Conservation (phyloP, 768 basidiomycete genomes). For the Hericium erinaceus region DNA sequence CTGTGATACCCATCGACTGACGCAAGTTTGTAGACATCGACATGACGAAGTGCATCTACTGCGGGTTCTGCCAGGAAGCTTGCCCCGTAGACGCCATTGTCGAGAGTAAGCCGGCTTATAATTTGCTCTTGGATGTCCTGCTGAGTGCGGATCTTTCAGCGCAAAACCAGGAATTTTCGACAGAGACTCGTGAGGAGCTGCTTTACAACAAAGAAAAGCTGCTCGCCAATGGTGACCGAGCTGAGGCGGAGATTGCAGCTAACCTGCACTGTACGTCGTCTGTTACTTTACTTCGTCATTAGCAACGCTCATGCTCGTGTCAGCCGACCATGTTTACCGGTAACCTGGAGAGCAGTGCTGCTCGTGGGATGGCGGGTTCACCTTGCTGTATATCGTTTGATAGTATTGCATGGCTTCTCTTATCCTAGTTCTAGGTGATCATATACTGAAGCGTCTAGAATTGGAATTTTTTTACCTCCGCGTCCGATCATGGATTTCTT, state of each 20-base stretch:
- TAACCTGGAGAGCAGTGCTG: constrained; percentile 25
- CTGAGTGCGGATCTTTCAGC: constrained; percentile 35
- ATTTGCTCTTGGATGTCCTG: too few relatives aligned
- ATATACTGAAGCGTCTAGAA: too few relatives aligned
- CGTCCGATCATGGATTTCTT: too few relatives aligned
- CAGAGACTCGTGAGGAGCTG: constrained; percentile 95
- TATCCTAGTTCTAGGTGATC: background rate
- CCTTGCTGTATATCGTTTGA: background rate
- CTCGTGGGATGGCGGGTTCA: background rate
- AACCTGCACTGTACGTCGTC: constrained; percentile 63
- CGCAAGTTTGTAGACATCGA: constrained; percentile 66
- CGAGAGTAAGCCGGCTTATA: constrained; percentile 60
- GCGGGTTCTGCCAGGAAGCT: constrained; percentile 99
- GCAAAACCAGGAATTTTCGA: constrained; percentile 96
- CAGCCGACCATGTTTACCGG: constrained; percentile 86
- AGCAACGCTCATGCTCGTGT: constrained; percentile 13
- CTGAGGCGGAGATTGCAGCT: constrained; percentile 96
- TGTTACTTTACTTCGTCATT: constrained; percentile 2
- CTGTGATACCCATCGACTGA: background rate
- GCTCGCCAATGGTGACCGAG: constrained; percentile 89
- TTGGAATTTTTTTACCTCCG: too few relatives aligned
- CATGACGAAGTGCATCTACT: constrained; percentile 99
- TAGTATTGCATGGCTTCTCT: background rate
- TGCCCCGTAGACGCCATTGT: constrained; percentile 99
- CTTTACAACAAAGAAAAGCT: constrained; percentile 99